These are phyloP conservation scores for Phlebiopsis gigantea DNA, from an alignment of 768 basidiomycete genomes.

Conservation along the genomic window DNA sequence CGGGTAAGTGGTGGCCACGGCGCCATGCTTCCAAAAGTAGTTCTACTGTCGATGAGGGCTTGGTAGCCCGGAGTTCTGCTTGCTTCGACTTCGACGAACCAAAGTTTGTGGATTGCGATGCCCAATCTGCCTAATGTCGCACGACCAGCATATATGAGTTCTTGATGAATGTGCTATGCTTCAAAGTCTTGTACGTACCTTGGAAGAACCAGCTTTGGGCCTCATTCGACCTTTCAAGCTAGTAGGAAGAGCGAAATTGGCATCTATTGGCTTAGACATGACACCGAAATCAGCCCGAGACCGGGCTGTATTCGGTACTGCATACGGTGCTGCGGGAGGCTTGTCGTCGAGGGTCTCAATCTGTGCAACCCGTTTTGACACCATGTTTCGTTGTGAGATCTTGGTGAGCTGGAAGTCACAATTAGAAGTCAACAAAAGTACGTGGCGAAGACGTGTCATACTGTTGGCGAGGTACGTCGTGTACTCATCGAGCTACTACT, in stretches of 20 bases:
- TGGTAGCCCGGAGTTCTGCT: neutral
- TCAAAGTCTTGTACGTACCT: neutral
- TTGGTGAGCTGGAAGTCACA: neutral
- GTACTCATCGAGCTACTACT: neutral
- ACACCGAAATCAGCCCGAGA: neutral
- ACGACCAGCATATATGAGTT: neutral
- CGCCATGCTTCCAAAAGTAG: neutral
- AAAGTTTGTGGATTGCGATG: neutral
- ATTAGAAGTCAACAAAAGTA: neutral
- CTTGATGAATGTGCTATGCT: neutral
- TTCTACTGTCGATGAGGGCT: neutral
- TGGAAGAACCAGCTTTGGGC: neutral
- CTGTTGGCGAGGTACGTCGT: neutral
- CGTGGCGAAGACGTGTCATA: neutral
- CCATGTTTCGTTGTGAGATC: neutral
- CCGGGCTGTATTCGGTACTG: neutral
- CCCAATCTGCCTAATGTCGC: neutral
- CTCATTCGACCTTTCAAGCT: neutral
- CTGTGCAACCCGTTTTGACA: neutral
- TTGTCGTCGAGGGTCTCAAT: neutral
- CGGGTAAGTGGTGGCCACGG: neutral
- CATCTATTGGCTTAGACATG: neutral
- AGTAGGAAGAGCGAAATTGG: neutral
- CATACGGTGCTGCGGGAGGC: neutral
- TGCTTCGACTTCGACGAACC: neutral